Base-by-base conservation (phyloP, 441 rosid species). In the Eutrema salsugineum region DNA sequence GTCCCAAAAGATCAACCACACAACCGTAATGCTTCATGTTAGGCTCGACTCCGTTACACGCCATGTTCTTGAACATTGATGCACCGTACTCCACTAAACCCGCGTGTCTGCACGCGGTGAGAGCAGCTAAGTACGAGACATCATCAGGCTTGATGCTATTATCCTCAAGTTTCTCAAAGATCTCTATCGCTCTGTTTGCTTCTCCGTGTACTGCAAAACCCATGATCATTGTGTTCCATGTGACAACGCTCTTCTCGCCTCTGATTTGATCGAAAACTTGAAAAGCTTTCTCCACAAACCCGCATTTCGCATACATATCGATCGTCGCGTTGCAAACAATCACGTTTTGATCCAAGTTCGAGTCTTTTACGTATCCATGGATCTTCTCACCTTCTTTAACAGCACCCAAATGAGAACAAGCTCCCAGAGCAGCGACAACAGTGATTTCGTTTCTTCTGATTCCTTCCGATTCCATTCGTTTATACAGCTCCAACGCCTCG, bases 181-280 rank as follows among this genome's bases (percentile, higher is more conserved):
- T 82, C 79, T 85, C 83, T 42, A 91, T 66, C 16, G 96, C 92
- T 78, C 70, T 84, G 20, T 40, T 11, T 7, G 89, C 96, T 77
- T 88, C 83, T 43, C 98, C 98, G 36, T 89, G 90, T 81, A 85
- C 83, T 2, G 98, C 96, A 76, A 85, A 89, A 27, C 86, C 96
- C 93, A 83, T 89, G 35, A 91, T 82, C 93, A 91, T 93, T 7
- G 96, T 88, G 76, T 93, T 93, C 98, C 97, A 93, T 5, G 97
- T 83, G 57, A 93, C 84, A 66, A 86, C 67, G 77, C 75, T 79
- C 73, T 73, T 85, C 58, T 48, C 54, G 71, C 86, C 73, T 48
- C 47, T 76, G 84, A 88, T 77, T 19, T 75, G 68, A 72, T 78
- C 64, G 63, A 91, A 91, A 19, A 88, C 92, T 60, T 14, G 63